Evolutionary conservation across 1,284 basidiomycete genomes (phyloP), one percentile per base, ranked within the genome.

Genomic region (Paramarasmius palmivorus): DNA sequence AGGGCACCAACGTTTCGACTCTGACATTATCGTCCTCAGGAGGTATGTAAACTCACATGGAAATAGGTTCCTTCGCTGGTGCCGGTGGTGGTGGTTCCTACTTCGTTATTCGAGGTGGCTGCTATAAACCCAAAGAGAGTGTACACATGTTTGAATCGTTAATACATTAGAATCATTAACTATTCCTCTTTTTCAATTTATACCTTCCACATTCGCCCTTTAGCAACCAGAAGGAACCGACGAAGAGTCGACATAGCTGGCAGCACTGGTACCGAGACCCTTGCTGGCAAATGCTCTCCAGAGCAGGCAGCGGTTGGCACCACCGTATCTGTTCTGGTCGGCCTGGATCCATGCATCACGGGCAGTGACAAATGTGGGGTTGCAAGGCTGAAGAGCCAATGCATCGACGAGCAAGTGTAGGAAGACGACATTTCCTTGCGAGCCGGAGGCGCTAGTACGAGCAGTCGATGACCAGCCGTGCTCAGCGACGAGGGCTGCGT

Each of bases 201-300:
- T 12, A 32, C 29, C 12, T 32, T 32, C 29, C 29, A 12, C 29
- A 32, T 32, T 5, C 12, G 39, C 3, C 3, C 9, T 40, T 44
- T 25, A 44, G 25, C 41, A 44, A n/a, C 20, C 41, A 5, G 20
- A 15, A n/a, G 41, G 41, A 25, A 44, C 20, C 9, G 20, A 19
- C 14, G 25, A 44, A 6, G 41, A 22, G 25, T 44, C 23, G 4
- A 25, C 23, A n/a, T 25, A 57, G 50, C 59, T 57, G 2, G 59
- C 57, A 4, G 71, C 71, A 50, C 63, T 59, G 14, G 64, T 58
- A 14, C 71, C 71, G 17, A 72, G 61, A 1, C 70, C 73, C 25
- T 67, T 65, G 51, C 68, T 69, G 4, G 73, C 72, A 55, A 74
- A 74, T n/a, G 62, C 67, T 20, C 41, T 60, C 67, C 68, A 73